These are phyloP conservation scores for Misopates orontium DNA, from an alignment of 257 asterid species.

Conservation along the genomic window DNA sequence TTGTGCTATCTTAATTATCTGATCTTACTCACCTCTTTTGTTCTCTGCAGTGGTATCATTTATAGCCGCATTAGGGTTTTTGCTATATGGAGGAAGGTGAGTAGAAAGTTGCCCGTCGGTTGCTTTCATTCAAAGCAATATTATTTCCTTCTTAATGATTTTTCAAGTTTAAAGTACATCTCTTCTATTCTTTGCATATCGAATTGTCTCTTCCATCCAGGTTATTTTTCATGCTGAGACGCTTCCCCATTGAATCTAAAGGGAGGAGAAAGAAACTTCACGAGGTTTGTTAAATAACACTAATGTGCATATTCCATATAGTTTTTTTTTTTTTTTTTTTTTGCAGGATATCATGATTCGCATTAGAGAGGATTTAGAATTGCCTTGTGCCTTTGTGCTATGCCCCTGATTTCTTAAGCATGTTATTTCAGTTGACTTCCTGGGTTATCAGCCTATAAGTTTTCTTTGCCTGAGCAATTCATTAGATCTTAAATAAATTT, in stretches of 20 bases:
- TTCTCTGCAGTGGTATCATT: conserved; percentile 76
- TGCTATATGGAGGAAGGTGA: conserved; percentile 96
- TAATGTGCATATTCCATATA: background rate
- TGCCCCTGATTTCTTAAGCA: background rate
- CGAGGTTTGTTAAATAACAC: conserved; percentile 54
- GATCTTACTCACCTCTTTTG: conserved; percentile 33
- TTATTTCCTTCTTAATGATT: conserved; percentile 7
- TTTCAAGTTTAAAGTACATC: conserved; percentile 5
- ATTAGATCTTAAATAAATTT: no score
- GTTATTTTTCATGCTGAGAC: conserved; percentile 83
- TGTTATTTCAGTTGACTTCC: background rate
- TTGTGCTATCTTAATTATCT: conserved; percentile 22
- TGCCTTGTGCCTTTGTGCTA: conserved; percentile 1
- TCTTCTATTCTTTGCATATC: conserved; percentile 13
- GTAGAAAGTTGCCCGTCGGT: conserved; percentile 13
- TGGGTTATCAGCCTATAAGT: background rate
- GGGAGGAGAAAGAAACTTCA: conserved; percentile 95
- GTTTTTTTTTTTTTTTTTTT: no score
- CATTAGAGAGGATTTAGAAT: conserved; percentile 7
- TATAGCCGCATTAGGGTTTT: conserved; percentile 87
- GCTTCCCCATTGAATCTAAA: conserved; percentile 93
- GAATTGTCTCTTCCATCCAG: conserved; percentile 39
- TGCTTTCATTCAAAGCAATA: conserved; percentile 19
- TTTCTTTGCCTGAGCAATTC: no score
- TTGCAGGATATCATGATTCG: background rate